These are phyloP conservation scores for Cladosporium sp. DNA, from an alignment of 2,329 filamentous ascomycete species.

Conservation along the genomic window DNA sequence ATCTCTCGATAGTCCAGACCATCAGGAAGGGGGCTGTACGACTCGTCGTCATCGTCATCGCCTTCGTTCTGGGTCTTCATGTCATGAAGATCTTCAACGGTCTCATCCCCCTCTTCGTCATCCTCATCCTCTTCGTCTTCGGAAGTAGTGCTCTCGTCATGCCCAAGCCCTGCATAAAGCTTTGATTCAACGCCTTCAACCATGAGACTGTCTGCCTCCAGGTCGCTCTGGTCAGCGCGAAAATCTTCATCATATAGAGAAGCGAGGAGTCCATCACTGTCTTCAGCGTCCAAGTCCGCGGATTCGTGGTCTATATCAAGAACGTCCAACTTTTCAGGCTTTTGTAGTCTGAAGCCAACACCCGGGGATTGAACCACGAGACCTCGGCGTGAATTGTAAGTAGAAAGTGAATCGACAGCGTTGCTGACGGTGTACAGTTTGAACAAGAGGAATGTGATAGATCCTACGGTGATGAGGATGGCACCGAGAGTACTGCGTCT, in stretches of 20 bases:
- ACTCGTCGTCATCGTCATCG: background rate
- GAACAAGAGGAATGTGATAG: background rate
- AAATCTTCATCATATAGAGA: background rate
- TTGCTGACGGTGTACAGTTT: background rate
- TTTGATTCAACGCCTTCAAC: background rate
- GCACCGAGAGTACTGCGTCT: background rate
- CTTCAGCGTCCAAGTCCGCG: background rate
- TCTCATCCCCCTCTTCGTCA: background rate
- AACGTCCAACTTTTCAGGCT: background rate
- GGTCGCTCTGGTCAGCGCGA: background rate
- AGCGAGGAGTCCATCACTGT: background rate
- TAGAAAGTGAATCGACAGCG: background rate
- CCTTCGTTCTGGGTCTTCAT: too few species aligned
- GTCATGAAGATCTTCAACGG: background rate
- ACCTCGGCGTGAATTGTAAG: background rate
- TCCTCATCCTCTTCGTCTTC: too few species aligned
- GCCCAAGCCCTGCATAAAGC: background rate
- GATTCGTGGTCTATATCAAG: background rate
- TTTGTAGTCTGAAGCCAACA: background rate
- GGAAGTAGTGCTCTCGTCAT: background rate
- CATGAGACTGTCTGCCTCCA: background rate
- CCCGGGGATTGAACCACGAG: background rate
- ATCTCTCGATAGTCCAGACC: background rate
- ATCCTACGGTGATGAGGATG: background rate
- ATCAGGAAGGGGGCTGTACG: background rate